Conservation (phyloP, 2,329 filamentous ascomycete genomes). For the Rutstroemia sp. region DNA sequence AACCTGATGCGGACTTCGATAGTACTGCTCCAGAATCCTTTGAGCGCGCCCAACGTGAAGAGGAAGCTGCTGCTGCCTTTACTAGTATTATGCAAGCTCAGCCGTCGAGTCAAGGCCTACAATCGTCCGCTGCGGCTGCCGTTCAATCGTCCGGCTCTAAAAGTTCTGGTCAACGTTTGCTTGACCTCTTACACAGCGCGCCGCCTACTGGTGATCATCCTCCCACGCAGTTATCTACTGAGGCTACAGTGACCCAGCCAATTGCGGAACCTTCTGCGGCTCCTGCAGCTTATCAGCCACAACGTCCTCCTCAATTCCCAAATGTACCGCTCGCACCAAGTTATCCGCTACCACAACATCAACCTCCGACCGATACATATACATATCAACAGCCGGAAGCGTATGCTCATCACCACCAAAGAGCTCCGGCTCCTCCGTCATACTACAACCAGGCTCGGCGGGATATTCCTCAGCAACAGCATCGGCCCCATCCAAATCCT, state of each 20-base stretch:
- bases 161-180: slow-evolving; percentile 39
- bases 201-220: slow-evolving; percentile 13
- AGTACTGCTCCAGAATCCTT: slow-evolving; percentile 12
- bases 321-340: slow-evolving; percentile 41
- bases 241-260: slow-evolving; percentile 49
- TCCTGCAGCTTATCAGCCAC: slow-evolving; percentile 48
- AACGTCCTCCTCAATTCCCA: slow-evolving; percentile 39
- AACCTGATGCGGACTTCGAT: slow-evolving; percentile 10
- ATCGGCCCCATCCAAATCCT: slow-evolving; percentile 23
- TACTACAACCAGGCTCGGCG: slow-evolving; percentile 3
- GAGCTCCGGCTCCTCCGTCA: background rate
- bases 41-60: background rate
- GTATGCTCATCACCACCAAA: slow-evolving; percentile 9
- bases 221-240: slow-evolving; percentile 31
- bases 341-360: slow-evolving; percentile 34
- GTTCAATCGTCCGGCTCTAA: slow-evolving; percentile 14
- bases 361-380: slow-evolving; percentile 12
- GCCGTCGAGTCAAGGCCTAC: slow-evolving; percentile 43
- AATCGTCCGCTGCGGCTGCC: slow-evolving; percentile 23
- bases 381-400: slow-evolving; percentile 21
- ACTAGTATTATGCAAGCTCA: slow-evolving; percentile 50
- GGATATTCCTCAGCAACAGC: slow-evolving; percentile 17
- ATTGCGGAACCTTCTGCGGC: slow-evolving; percentile 39
- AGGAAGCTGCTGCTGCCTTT: slow-evolving; percentile 30
- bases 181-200: slow-evolving; percentile 43